Evolutionary conservation across 768 basidiomycete species (phyloP).

Genomic region (Tulasnella calospora): DNA sequence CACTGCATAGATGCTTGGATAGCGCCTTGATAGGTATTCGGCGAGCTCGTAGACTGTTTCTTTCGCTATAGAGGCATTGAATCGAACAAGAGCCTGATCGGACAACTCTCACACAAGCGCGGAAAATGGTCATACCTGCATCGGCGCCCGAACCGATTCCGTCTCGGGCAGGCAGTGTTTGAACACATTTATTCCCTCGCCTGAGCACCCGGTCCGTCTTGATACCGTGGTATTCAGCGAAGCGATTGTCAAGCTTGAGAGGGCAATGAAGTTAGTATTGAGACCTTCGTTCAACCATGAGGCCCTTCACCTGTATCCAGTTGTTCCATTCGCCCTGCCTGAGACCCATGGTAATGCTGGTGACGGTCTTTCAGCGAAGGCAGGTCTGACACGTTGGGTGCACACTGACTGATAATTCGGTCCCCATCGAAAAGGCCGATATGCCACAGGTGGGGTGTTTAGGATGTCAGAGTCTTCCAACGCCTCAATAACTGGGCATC

Average conservation of each 20-base stretch:
- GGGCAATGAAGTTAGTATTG: background rate
- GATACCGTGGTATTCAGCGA: constrained; percentile 52
- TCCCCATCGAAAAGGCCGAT: constrained; percentile 34
- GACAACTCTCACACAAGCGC: background rate
- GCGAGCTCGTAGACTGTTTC: constrained; percentile 65
- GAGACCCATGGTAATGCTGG: constrained; percentile 65
- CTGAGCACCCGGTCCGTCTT: constrained; percentile 46
- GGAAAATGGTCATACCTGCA: constrained; percentile 33
- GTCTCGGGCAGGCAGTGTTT: constrained; percentile 47
- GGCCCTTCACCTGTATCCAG: constrained; percentile 61
- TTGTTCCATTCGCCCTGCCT: constrained; percentile 62
- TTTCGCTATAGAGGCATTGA: constrained; percentile 42
- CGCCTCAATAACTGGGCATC: constrained; percentile 25
- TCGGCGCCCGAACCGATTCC: constrained; percentile 36
- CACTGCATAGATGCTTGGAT: constrained; percentile 54
- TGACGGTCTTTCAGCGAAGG: background rate
- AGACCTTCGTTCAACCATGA: background rate
- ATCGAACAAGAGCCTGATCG: background rate
- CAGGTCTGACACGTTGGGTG: background rate
- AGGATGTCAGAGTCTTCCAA: constrained; percentile 25
- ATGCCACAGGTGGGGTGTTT: constrained; percentile 28
- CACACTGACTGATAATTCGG: constrained; percentile 13
- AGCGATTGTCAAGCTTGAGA: constrained; percentile 55
- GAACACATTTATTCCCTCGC: constrained; percentile 47
- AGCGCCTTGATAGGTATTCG: constrained; percentile 60